Percentiles rank a stretch among this genome's conserved stretches.
Conservation (phyloP, 2,329 filamentous ascomycete species). For the Colletotrichum eremochloae region DNA sequence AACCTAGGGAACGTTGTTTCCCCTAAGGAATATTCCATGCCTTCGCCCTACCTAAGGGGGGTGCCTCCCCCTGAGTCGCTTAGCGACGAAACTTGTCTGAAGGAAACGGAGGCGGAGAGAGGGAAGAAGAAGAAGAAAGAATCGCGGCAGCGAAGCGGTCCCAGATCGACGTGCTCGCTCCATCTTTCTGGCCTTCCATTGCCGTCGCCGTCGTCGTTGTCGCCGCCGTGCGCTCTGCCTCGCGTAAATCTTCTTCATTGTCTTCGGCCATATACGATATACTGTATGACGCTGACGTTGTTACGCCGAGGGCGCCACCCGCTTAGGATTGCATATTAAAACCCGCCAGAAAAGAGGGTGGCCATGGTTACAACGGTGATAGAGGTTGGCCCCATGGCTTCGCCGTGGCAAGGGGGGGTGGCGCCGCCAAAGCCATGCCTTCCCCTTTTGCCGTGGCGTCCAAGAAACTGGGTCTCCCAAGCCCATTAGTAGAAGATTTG, state of each 20-base stretch:
- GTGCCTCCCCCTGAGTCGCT: constrained; percentile 3
- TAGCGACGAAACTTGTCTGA: constrained; percentile 2
- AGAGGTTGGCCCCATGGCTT: constrained; percentile 10
- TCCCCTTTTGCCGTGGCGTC: neutral
- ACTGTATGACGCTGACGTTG: neutral
- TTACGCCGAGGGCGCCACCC: neutral
- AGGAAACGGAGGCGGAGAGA: neutral
- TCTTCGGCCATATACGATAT: neutral
- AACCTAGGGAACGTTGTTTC: neutral
- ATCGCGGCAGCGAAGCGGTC: neutral
- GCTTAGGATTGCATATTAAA: constrained; percentile 3
- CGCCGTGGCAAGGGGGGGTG: neutral
- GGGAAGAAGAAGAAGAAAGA: neutral
- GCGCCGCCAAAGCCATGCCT: neutral
- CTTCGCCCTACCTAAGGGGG: neutral
- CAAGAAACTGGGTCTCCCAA: neutral
- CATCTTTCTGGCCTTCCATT: neutral
- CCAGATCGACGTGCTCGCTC: neutral
- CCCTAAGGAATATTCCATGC: constrained; percentile 27
- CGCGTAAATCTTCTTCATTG: neutral
- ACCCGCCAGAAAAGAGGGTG: neutral
- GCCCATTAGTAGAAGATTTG: constrained; percentile 1
- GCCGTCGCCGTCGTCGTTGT: neutral
- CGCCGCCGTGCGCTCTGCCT: neutral
- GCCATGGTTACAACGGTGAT: neutral